Evolutionary conservation across 2,329 filamentous ascomycete genomes (phyloP).

Genomic region (Ceratocystis ficicola): DNA sequence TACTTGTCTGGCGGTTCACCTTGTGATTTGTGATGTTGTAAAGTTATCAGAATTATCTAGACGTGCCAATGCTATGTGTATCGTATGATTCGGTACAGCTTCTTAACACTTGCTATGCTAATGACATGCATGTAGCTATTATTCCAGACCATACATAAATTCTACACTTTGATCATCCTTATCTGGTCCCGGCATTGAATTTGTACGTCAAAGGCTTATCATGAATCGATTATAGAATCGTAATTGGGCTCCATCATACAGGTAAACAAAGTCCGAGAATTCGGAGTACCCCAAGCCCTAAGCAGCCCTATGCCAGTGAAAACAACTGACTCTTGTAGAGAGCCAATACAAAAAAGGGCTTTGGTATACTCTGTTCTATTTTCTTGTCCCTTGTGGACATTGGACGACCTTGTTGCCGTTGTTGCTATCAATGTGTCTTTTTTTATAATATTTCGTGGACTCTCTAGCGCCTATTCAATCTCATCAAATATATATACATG

Average conservation of each 20-base stretch:
- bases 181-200: no score
- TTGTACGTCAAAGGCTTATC: neutral
- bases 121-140: no score
- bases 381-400: no score
- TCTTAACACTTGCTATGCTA: neutral
- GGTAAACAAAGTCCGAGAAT: neutral
- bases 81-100: neutral
- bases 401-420: no score
- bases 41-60: neutral
- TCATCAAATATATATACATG: neutral
- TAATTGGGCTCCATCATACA: neutral
- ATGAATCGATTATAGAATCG: neutral
- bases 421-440: no score
- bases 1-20: neutral
- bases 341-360: no score
- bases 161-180: no score
- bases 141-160: no score
- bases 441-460: neutral
- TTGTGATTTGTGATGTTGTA: neutral
- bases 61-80: neutral
- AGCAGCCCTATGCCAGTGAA: neutral
- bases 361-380: no score
- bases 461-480: neutral
- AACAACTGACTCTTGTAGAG: neutral
- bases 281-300: slow-evolving; percentile 3